Conservation (phyloP, 257 asterid species). For the Handroanthus guayacan region DNA sequence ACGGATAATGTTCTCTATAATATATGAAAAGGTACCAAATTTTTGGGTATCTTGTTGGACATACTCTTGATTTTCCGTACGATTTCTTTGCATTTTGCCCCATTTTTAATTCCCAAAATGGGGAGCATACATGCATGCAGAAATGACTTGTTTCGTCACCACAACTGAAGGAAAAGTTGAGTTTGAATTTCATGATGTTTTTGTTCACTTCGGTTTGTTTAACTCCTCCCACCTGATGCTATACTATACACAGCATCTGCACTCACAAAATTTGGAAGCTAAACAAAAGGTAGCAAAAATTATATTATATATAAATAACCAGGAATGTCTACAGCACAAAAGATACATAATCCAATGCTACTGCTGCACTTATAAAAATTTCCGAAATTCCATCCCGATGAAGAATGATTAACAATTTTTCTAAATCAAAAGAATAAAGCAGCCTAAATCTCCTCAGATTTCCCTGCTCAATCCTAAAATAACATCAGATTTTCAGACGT, state of each 20-base stretch:
- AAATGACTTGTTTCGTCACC: no score
- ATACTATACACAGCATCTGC: background rate
- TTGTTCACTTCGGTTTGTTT: no score
- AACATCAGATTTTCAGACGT: background rate
- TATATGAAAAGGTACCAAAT: no score
- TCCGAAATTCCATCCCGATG: conserved; percentile 32
- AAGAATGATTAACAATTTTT: conserved; percentile 31
- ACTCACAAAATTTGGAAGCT: background rate
- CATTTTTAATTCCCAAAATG: no score
- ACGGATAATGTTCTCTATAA: no score
- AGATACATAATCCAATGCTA: background rate
- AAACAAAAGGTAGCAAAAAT: background rate
- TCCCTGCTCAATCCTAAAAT: conserved; percentile 25
- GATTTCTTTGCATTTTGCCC: no score
- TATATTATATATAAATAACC: background rate
- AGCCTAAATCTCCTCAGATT: conserved; percentile 18
- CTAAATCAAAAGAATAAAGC: conserved; percentile 43
- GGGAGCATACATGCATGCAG: no score
- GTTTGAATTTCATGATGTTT: no score
- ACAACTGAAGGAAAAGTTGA: no score
- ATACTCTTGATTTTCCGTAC: no score
- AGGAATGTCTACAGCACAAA: conserved; percentile 28
- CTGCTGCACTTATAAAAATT: conserved; percentile 21
- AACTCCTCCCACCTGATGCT: background rate
- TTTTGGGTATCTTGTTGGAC: no score